Conservation (phyloP, 1,284 basidiomycete species). For the Puccinia brachypodii region DNA sequence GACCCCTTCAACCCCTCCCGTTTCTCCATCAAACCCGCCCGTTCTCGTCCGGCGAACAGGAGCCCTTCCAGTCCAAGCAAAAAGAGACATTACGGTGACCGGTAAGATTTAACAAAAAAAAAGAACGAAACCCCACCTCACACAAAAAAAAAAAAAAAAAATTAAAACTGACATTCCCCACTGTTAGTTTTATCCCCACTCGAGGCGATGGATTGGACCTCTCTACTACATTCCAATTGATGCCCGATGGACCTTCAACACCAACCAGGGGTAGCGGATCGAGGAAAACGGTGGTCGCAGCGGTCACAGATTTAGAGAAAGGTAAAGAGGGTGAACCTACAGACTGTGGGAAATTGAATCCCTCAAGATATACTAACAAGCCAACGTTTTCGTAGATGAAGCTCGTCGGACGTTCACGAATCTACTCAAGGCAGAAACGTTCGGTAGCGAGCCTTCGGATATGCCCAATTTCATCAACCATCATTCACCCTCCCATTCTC, state of each 20-base stretch:
- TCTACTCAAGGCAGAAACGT: slow-evolving; percentile 35
- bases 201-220: slow-evolving; percentile 31
- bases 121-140: neutral
- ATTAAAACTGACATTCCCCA: neutral
- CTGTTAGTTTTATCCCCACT: slow-evolving; percentile 40
- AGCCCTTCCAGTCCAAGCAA: slow-evolving; percentile 41
- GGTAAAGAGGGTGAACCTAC: slow-evolving; percentile 15
- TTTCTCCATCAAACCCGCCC: neutral
- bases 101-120: too few relatives aligned
- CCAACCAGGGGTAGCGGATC: slow-evolving; percentile 23
- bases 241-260: slow-evolving; percentile 24
- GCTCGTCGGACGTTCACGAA: slow-evolving; percentile 38
- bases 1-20: slow-evolving; percentile 42
- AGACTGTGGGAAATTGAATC: too few relatives aligned
- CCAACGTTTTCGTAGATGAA: slow-evolving; percentile 5
- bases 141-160: neutral
- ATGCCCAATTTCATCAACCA: slow-evolving; percentile 33
- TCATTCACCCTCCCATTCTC: slow-evolving; percentile 24
- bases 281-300: slow-evolving; percentile 37
- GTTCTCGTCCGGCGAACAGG: neutral
- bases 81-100: slow-evolving; percentile 45
- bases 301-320: slow-evolving; percentile 43
- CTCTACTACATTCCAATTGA: slow-evolving; percentile 34
- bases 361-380: neutral
- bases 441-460: slow-evolving; percentile 30